Percentiles rank a stretch among this genome's conserved stretches.
Conservation (phyloP, 1,284 basidiomycete species). For the Sutorius eximius region DNA sequence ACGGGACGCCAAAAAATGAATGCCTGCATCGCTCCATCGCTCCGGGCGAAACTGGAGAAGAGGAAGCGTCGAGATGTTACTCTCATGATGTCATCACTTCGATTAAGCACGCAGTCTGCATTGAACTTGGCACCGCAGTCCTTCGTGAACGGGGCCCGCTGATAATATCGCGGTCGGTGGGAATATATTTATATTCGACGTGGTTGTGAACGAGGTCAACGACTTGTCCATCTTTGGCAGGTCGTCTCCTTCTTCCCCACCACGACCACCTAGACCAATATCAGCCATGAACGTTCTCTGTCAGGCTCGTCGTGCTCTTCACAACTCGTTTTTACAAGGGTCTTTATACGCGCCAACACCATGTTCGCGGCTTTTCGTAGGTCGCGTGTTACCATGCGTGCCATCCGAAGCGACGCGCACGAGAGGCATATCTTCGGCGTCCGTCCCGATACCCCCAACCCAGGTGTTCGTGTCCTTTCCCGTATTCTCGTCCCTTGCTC, state of each 20-base stretch:
- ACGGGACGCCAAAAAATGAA: no score
- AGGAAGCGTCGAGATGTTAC: background rate
- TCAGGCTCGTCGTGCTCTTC: conserved; percentile 25
- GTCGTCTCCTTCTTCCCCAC: background rate
- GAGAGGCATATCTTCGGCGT: conserved; percentile 16
- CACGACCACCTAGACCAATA: background rate
- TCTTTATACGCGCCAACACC: conserved; percentile 4
- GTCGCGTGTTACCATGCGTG: background rate
- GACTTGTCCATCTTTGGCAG: conserved; percentile 21
- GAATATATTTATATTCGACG: conserved; percentile 2
- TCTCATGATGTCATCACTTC: background rate
- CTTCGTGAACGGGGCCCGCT: background rate
- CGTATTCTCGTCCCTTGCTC: conserved; percentile 18
- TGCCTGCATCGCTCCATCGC: background rate
- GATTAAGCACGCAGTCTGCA: background rate
- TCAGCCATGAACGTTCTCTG: conserved; percentile 23
- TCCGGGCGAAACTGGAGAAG: no score
- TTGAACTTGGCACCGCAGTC: background rate
- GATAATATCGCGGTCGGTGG: conserved; percentile 5
- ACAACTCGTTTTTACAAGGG: conserved; percentile 22
- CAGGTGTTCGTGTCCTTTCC: conserved; percentile 30
- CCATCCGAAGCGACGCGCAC: background rate
- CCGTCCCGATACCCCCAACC: conserved; percentile 2
- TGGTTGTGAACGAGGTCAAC: background rate
- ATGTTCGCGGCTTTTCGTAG: conserved; percentile 3